phyloP scores from a whole-genome alignment of 2,329 filamentous ascomycete genomes.

The Acarospora socialis region DNA sequence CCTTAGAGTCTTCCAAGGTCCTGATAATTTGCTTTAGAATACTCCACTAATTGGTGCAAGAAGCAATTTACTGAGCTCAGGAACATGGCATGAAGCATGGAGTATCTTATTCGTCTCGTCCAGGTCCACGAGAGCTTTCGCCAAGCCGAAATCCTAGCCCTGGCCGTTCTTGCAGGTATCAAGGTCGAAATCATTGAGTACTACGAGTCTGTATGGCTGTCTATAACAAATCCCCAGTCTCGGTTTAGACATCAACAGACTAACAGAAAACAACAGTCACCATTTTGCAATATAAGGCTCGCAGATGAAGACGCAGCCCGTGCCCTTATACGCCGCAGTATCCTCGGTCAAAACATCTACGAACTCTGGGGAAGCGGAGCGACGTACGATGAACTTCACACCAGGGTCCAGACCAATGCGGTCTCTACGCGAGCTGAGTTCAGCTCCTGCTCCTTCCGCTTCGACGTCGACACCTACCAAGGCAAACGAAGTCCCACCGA shows the following conservation, averaged over 20 bases:
- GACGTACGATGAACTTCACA: constrained; percentile 55
- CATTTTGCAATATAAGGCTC: constrained; percentile 67
- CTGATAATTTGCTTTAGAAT: no score
- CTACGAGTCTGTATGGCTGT: constrained; percentile 55
- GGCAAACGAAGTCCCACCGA: constrained; percentile 49
- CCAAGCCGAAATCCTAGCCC: constrained; percentile 63
- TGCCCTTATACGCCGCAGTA: constrained; percentile 57
- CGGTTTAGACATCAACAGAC: constrained; percentile 10
- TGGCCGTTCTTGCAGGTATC: constrained; percentile 55
- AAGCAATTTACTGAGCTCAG: no score
- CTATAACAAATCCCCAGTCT: no score
- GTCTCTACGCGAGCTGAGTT: constrained; percentile 54
- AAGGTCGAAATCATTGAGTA: constrained; percentile 63
- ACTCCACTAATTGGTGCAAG: no score
- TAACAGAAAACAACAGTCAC: constrained; percentile 46
- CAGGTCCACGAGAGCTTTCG: constrained; percentile 89
- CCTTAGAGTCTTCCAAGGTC: no score
- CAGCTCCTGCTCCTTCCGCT: constrained; percentile 57
- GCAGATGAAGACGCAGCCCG: constrained; percentile 50
- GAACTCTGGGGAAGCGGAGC: constrained; percentile 72
- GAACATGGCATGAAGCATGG: constrained; percentile 36
- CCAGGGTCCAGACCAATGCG: constrained; percentile 45
- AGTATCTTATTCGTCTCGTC: constrained; percentile 79
- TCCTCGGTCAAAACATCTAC: constrained; percentile 71
- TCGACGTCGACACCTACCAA: constrained; percentile 70